Conservation (phyloP, 805 yeast species). For the Candida pseudoglaebosa region DNA sequence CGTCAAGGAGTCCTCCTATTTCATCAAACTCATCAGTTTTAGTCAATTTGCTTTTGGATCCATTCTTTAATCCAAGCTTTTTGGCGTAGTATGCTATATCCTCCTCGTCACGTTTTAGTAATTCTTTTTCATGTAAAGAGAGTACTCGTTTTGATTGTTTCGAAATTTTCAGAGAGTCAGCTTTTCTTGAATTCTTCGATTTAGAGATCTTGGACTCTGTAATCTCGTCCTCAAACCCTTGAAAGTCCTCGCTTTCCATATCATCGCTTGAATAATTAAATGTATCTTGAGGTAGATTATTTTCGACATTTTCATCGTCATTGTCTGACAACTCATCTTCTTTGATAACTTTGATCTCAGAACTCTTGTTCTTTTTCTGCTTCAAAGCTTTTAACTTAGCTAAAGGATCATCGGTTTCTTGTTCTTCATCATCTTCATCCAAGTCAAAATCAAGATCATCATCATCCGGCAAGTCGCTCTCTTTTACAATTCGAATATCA, state of each 20-base stretch:
- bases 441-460: slow-evolving; percentile 8
- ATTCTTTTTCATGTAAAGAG: slow-evolving; percentile 44
- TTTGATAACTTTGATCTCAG: slow-evolving; percentile 22
- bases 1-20: slow-evolving; percentile 75
- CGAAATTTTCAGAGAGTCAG: too few species aligned
- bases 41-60: slow-evolving; percentile 40
- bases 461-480: slow-evolving; percentile 16
- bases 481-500: slow-evolving; percentile 18
- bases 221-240: slow-evolving; percentile 14
- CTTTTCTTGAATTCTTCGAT: neutral
- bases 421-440: slow-evolving; percentile 10
- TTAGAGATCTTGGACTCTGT: neutral
- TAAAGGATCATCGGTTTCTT: slow-evolving; percentile 20
- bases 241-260: slow-evolving; percentile 9
- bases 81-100: slow-evolving; percentile 81
- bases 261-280: slow-evolving; percentile 11
- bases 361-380: slow-evolving; percentile 6
- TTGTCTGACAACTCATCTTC: slow-evolving; percentile 20
- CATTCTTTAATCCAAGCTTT: slow-evolving; percentile 63
- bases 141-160: slow-evolving; percentile 21
- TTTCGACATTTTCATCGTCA: slow-evolving; percentile 18
- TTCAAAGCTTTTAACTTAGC: slow-evolving; percentile 20
- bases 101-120: slow-evolving; percentile 58
- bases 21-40: slow-evolving; percentile 64
- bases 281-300: too few species aligned